phyloP scores from a whole-genome alignment of 1,139 yeast genomes.

The Taphrina communis region DNA sequence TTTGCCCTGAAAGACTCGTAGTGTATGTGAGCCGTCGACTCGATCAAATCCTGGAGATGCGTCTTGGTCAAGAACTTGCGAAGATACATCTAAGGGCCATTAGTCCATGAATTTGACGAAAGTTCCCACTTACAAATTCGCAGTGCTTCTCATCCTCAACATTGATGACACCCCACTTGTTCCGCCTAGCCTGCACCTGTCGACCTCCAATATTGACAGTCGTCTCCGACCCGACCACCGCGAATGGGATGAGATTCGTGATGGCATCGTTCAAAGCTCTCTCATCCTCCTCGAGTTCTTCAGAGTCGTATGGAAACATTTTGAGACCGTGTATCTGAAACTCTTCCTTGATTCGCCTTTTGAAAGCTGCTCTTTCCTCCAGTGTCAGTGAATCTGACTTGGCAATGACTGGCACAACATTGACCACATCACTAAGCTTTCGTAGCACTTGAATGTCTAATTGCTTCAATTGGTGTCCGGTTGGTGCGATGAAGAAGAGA shows the following conservation, averaged over 20 bases:
- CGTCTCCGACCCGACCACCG: conserved; percentile 92
- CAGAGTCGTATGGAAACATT: conserved; percentile 86
- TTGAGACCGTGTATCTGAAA: conserved; percentile 74
- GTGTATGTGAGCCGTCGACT: conserved; percentile 84
- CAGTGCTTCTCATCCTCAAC: conserved; percentile 92
- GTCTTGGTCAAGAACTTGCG: conserved; percentile 94
- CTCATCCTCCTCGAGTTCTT: conserved; percentile 73
- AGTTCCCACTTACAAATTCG: conserved; percentile 66
- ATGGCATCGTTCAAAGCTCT: conserved; percentile 54
- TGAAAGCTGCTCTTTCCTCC: conserved; percentile 51
- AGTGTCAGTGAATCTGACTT: conserved; percentile 88
- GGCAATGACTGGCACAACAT: conserved; percentile 94
- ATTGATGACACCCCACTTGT: conserved; percentile 88
- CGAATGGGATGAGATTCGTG: conserved; percentile 72
- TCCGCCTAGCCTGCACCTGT: conserved; percentile 84
- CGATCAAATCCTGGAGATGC: conserved; percentile 93
- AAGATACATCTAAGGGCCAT: conserved; percentile 56
- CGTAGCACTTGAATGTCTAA: conserved; percentile 83
- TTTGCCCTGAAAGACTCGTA: conserved; percentile 92
- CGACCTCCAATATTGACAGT: conserved; percentile 72
- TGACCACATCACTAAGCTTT: conserved; percentile 85
- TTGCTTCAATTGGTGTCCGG: conserved; percentile 69
- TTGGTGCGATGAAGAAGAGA: conserved; percentile 88
- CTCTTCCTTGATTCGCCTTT: conserved; percentile 67
- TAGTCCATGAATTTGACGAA: not conserved